A percentile compares a stretch with the other conserved stretches of the same genome.
These are phyloP conservation scores for Tricholoma terreum DNA, from an alignment of 768 basidiomycete genomes.

Conservation along the genomic window DNA sequence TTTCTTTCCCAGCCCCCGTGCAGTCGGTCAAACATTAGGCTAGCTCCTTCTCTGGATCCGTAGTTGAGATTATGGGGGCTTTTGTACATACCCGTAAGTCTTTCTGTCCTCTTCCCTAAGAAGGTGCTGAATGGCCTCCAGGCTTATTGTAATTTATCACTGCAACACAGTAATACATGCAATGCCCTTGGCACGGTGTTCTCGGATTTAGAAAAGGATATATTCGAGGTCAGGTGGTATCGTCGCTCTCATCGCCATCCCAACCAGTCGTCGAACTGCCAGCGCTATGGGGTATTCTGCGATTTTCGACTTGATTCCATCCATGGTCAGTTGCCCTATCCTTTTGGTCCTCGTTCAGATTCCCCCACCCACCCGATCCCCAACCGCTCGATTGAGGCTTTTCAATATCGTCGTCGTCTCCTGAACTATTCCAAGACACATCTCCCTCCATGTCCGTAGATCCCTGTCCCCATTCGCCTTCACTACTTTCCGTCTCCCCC, in stretches of 20 bases:
- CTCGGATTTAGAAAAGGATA: not conserved
- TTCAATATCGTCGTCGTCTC: slow-evolving; percentile 28
- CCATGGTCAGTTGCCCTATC: slow-evolving; percentile 2
- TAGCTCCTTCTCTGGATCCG: not conserved
- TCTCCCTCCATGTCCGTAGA: slow-evolving; percentile 42
- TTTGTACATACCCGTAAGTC: not conserved
- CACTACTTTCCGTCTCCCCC: slow-evolving; percentile 23
- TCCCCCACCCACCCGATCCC: slow-evolving; percentile 6
- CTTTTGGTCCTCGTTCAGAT: not conserved
- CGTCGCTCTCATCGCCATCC: slow-evolving; percentile 45
- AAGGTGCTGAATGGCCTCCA: not conserved
- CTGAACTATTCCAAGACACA: slow-evolving; percentile 39
- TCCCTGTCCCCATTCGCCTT: slow-evolving; percentile 23
- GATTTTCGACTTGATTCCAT: slow-evolving; percentile 4
- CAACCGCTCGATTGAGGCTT: slow-evolving; percentile 17
- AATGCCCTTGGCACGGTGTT: not conserved
- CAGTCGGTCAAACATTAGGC: not conserved
- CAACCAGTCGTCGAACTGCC: slow-evolving; percentile 38
- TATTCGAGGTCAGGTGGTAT: slow-evolving; percentile 26
- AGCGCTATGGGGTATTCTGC: slow-evolving; percentile 22
- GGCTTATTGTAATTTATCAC: not conserved
- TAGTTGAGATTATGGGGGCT: not conserved
- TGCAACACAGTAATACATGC: not conserved
- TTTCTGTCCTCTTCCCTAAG: not conserved
- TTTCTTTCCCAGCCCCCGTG: not conserved